Percentiles rank a stretch among this genome's conserved stretches.
Conservation (phyloP, 1,284 basidiomycete genomes). For the Neolentinus lepideus region DNA sequence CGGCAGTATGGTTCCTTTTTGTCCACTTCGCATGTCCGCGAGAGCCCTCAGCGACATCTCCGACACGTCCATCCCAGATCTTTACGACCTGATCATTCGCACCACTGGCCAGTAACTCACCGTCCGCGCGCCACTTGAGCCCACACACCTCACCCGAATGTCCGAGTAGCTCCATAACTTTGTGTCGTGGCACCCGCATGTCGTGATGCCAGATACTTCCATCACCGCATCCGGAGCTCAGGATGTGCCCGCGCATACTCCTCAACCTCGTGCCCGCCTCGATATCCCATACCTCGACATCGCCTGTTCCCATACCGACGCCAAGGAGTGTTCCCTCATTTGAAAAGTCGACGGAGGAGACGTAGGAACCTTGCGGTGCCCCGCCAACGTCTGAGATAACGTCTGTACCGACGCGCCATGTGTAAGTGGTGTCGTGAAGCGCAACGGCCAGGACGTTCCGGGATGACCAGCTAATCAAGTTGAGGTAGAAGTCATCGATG, state of each 20-base stretch:
- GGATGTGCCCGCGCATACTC: constrained; percentile 84
- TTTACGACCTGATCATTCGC: constrained; percentile 97
- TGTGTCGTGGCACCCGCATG: constrained; percentile 81
- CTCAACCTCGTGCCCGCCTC: constrained; percentile 76
- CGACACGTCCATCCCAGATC: constrained; percentile 86
- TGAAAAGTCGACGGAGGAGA: constrained; percentile 82
- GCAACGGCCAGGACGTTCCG: constrained; percentile 88
- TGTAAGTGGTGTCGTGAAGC: constrained; percentile 75
- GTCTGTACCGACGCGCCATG: constrained; percentile 93
- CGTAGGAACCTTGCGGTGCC: constrained; percentile 66
- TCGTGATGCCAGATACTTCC: constrained; percentile 95
- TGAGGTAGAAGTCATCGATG: constrained; percentile 96
- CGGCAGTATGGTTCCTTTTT: constrained; percentile 90
- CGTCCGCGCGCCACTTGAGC: constrained; percentile 75
- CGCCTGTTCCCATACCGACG: constrained; percentile 79
- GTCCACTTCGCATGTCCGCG: constrained; percentile 80
- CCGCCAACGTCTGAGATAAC: constrained; percentile 74
- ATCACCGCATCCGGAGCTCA: constrained; percentile 86
- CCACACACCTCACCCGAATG: constrained; percentile 90
- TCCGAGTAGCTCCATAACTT: constrained; percentile 83
- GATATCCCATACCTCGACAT: constrained; percentile 95
- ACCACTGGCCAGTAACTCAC: constrained; percentile 84
- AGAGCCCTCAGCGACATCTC: constrained; percentile 53
- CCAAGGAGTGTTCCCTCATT: constrained; percentile 85
- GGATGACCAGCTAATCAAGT: constrained; percentile 86